These are phyloP conservation scores for Euphorbia lathyris DNA, from an alignment of 345 rosid genomes.

Conservation along the genomic window DNA sequence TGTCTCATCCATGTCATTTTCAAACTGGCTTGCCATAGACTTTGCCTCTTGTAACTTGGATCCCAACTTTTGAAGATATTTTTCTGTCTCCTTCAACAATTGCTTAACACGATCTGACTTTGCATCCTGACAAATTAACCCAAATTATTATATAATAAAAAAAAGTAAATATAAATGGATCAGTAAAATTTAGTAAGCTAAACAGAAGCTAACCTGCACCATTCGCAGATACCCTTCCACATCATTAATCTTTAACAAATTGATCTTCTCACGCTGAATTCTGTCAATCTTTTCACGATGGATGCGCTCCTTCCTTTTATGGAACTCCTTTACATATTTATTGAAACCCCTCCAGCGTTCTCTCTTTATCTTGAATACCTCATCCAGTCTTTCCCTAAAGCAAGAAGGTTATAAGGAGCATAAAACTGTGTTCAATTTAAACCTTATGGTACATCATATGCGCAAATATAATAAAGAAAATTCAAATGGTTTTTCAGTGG, in stretches of 20 bases:
- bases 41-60: slow-evolving; percentile 77
- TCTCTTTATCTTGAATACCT: slow-evolving; percentile 67
- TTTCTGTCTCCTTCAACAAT: slow-evolving; percentile 86
- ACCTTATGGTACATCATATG: neutral
- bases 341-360: slow-evolving; percentile 91
- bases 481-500: neutral
- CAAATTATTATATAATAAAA: slow-evolving; percentile 17
- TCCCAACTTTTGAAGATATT: slow-evolving; percentile 87
- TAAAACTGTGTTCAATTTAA: neutral
- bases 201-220: slow-evolving; percentile 64
- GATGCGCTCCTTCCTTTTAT: slow-evolving; percentile 81
- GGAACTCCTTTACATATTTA: slow-evolving; percentile 84
- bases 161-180: slow-evolving; percentile 12
- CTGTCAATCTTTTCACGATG: slow-evolving; percentile 92
- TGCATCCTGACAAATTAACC: slow-evolving; percentile 52
- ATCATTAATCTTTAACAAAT: slow-evolving; percentile 85
- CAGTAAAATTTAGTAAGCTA: slow-evolving; percentile 14
- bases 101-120: slow-evolving; percentile 93
- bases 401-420: slow-evolving; percentile 22
- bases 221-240: slow-evolving; percentile 96
- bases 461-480: neutral
- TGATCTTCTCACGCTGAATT: slow-evolving; percentile 93
- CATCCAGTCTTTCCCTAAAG: slow-evolving; percentile 83
- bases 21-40: slow-evolving; percentile 48
- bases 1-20: slow-evolving; percentile 60